phyloP scores from a whole-genome alignment of 2,329 filamentous ascomycete species.

The Ampelomyces quisqualis region DNA sequence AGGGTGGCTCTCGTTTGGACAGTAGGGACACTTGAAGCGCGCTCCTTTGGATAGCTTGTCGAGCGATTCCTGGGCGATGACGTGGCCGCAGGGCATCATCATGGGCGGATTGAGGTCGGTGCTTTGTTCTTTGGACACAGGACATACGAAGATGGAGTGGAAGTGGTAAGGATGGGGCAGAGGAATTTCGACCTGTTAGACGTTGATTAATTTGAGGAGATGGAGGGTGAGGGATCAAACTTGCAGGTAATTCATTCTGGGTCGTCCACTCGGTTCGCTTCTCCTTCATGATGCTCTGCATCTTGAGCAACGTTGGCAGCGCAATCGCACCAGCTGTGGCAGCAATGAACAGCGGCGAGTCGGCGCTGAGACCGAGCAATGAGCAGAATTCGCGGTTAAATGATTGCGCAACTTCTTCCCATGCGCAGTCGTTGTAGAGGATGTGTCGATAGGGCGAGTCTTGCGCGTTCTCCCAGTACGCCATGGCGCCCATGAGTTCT shows the following conservation, averaged over 20 bases:
- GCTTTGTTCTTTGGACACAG: constrained; percentile 93
- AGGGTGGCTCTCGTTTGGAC: constrained; percentile 76
- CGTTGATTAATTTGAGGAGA: not conserved
- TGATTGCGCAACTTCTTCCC: constrained; percentile 78
- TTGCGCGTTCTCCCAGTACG: constrained; percentile 72
- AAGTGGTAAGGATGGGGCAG: constrained; percentile 68
- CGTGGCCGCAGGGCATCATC: constrained; percentile 95
- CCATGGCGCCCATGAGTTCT: constrained; percentile 76
- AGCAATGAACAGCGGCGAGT: constrained; percentile 90
- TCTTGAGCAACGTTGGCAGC: constrained; percentile 83
- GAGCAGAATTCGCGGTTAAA: constrained; percentile 96
- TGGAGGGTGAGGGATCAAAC: constrained; percentile 32
- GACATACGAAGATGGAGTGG: constrained; percentile 97
- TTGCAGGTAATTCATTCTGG: constrained; percentile 81
- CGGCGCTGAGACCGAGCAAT: constrained; percentile 81
- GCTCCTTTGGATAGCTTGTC: constrained; percentile 75
- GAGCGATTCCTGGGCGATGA: constrained; percentile 82
- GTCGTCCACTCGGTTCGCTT: constrained; percentile 95
- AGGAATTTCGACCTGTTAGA: constrained; percentile 61
- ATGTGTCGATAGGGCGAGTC: constrained; percentile 76
- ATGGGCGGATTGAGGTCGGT: constrained; percentile 92
- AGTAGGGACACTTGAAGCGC: constrained; percentile 95
- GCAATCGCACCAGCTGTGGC: constrained; percentile 91
- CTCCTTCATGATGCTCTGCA: constrained; percentile 81
- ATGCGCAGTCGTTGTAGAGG: constrained; percentile 74